phyloP scores from a whole-genome alignment of 1,284 basidiomycete genomes.

The Boletellus sp. region DNA sequence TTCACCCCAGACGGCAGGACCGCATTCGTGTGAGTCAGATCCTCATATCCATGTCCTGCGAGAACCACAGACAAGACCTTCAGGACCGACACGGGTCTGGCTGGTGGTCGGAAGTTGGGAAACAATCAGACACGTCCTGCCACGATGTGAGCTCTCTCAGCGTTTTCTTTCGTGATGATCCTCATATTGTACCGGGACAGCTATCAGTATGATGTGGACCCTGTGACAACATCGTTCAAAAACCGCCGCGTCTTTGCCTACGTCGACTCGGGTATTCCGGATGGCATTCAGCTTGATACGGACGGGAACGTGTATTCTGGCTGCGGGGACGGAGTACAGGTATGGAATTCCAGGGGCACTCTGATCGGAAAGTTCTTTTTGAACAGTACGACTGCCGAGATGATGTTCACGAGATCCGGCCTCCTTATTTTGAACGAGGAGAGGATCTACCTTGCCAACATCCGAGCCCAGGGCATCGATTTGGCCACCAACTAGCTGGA shows the following conservation, averaged over 20 bases:
- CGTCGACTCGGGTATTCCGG: slow-evolving; percentile 62
- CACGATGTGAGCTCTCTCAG: slow-evolving; percentile 52
- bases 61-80: not conserved
- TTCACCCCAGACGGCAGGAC: slow-evolving; percentile 64
- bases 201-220: slow-evolving; percentile 68
- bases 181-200: slow-evolving; percentile 33
- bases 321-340: slow-evolving; percentile 37
- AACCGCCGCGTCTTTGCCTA: slow-evolving; percentile 75
- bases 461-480: slow-evolving; percentile 18
- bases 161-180: not conserved
- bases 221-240: slow-evolving; percentile 49
- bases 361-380: slow-evolving; percentile 76
- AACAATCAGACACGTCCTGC: slow-evolving; percentile 61
- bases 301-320: slow-evolving; percentile 21
- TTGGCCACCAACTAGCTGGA: slow-evolving; percentile 2
- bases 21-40: slow-evolving; percentile 57
- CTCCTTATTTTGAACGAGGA: slow-evolving; percentile 19
- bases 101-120: slow-evolving; percentile 48
- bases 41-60: not conserved
- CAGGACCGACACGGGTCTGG: slow-evolving; percentile 54
- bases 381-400: slow-evolving; percentile 56
- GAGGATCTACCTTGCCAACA: slow-evolving; percentile 17
- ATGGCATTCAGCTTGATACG: slow-evolving; percentile 55
- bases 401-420: slow-evolving; percentile 47
- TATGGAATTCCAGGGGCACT: slow-evolving; percentile 61